Evolutionary conservation across 495 filamentous ascomycete genomes (phyloP).

Genomic region (Niebla homalea): DNA sequence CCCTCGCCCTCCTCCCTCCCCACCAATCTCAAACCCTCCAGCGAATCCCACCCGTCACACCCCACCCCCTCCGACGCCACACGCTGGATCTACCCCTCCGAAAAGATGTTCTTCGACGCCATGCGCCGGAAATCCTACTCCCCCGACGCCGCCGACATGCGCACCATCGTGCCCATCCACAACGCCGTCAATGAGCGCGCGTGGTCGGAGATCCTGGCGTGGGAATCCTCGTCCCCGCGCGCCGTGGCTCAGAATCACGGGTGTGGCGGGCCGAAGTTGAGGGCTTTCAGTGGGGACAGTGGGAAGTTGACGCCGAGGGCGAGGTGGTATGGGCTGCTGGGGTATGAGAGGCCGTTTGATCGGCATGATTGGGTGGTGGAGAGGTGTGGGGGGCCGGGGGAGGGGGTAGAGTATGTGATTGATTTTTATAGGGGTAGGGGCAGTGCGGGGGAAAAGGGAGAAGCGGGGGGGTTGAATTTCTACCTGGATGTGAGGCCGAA

Average conservation of each 20-base stretch:
- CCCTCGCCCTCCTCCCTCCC: conserved; percentile 20
- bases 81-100: conserved; percentile 96
- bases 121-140: conserved; percentile 68
- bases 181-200: conserved; percentile 92
- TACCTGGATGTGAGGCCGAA: conserved; percentile 93
- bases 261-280: conserved; percentile 68
- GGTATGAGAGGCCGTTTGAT: conserved; percentile 86
- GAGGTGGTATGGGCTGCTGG: conserved; percentile 63
- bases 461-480: conserved; percentile 66
- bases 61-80: conserved; percentile 54
- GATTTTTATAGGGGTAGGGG: conserved; percentile 85
- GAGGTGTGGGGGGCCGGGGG: conserved; percentile 62
- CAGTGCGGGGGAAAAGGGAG: conserved; percentile 34
- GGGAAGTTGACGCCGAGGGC: conserved; percentile 65
- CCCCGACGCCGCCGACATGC: conserved; percentile 56
- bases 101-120: conserved; percentile 90
- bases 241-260: conserved; percentile 39
- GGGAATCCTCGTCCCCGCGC: conserved; percentile 54
- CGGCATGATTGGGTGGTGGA: conserved; percentile 96
- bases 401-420: conserved; percentile 83
- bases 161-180: conserved; percentile 87
- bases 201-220: conserved; percentile 69
- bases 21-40: conserved; percentile 12
- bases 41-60: conserved; percentile 26
- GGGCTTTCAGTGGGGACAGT: conserved; percentile 14